Percentiles rank a stretch among this genome's conserved stretches.
These are phyloP conservation scores for Pholiota adiposa DNA, from an alignment of 1,284 basidiomycete genomes.

Conservation along the genomic window DNA sequence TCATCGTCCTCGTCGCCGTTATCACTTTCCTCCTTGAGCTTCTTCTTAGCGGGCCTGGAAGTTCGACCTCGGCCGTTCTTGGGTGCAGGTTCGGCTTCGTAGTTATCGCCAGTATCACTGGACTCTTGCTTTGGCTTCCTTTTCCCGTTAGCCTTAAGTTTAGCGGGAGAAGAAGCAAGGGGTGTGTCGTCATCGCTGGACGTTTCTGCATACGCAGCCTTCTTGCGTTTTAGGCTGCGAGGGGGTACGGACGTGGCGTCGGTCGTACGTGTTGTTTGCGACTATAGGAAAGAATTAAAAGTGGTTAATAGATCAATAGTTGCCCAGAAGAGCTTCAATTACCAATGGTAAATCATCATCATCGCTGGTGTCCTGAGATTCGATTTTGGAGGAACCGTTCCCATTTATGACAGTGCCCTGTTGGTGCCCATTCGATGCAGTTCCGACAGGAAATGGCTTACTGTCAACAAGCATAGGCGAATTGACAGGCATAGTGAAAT, in stretches of 20 bases:
- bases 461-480: constrained; percentile 64
- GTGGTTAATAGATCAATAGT: constrained; percentile 5
- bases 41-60: constrained; percentile 66
- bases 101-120: constrained; percentile 35
- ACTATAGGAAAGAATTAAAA: constrained; percentile 36
- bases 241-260: constrained; percentile 48
- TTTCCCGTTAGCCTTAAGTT: constrained; percentile 44
- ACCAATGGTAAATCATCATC: constrained; percentile 73
- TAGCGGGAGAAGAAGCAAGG: constrained; percentile 71
- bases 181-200: constrained; percentile 76
- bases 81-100: constrained; percentile 32
- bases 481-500: constrained; percentile 47
- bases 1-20: constrained; percentile 42
- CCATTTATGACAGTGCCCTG: constrained; percentile 46
- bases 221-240: constrained; percentile 62
- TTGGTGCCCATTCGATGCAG: constrained; percentile 37
- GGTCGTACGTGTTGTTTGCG: constrained; percentile 50
- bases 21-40: constrained; percentile 57
- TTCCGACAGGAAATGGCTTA: constrained; percentile 63
- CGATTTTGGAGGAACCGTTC: constrained; percentile 43
- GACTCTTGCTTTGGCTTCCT: constrained; percentile 35
- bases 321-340: constrained; percentile 31
- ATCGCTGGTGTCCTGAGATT: constrained; percentile 62
- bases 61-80: constrained; percentile 45
- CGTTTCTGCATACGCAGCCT: constrained; percentile 49